These are phyloP conservation scores for Calocera cornea DNA, from an alignment of 768 basidiomycete species.

Conservation along the genomic window DNA sequence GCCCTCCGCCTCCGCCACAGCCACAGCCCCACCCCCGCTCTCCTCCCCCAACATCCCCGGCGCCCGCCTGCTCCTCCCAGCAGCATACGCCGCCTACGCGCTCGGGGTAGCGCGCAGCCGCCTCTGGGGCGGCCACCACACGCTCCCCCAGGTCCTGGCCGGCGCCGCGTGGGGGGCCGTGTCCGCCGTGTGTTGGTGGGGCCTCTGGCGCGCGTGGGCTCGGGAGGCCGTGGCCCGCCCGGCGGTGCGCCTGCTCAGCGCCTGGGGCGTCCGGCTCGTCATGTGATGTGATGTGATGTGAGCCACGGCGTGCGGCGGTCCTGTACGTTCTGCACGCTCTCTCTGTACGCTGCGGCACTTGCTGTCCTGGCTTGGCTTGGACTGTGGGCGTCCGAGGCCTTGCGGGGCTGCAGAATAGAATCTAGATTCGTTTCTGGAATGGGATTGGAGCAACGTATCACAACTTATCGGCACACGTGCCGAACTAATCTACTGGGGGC, in stretches of 20 bases:
- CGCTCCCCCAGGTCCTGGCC: conserved; percentile 17
- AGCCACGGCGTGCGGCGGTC: no score
- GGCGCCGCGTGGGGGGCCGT: conserved; percentile 16
- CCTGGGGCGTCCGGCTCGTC: background rate
- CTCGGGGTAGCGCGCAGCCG: conserved; percentile 15
- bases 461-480: no score
- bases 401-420: no score
- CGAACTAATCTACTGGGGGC: no score
- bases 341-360: no score
- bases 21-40: conserved; percentile 4
- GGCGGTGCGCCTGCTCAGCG: background rate
- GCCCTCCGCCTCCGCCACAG: conserved; percentile 14
- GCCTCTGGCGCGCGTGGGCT: conserved; percentile 9
- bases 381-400: no score
- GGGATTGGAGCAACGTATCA: no score
- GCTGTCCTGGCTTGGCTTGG: no score
- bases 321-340: no score
- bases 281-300: no score
- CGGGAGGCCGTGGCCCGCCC: background rate
- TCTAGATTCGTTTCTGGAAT: no score
- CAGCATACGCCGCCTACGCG: conserved; percentile 4
- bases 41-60: conserved; percentile 9
- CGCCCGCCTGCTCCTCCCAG: background rate
- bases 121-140: conserved; percentile 24
- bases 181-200: conserved; percentile 16